These are phyloP conservation scores for Tuber borchii DNA, from an alignment of 495 filamentous ascomycete species.

Conservation along the genomic window DNA sequence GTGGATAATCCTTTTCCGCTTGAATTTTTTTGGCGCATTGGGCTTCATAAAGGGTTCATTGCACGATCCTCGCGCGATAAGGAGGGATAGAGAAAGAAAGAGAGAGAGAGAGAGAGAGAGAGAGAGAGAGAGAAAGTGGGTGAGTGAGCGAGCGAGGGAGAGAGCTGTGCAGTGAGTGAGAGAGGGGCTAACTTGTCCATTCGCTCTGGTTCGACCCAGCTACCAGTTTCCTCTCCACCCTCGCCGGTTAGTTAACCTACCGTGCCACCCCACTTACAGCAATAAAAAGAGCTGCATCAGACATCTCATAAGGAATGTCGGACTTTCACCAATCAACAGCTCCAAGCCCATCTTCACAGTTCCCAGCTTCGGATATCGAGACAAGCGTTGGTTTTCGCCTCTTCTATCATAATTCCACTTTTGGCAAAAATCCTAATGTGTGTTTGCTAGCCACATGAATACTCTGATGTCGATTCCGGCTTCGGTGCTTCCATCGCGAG, in stretches of 20 bases:
- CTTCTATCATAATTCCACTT: background rate
- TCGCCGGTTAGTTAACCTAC: background rate
- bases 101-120: too few relatives aligned
- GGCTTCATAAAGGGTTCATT: background rate
- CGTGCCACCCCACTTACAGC: background rate
- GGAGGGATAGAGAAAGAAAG: background rate
- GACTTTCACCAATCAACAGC: background rate
- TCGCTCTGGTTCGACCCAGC: background rate
- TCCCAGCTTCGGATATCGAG: background rate
- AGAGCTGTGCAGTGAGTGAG: background rate
- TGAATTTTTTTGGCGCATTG: background rate
- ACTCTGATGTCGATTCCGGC: slow-evolving; percentile 24
- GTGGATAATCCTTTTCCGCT: background rate
- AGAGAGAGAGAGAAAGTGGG: background rate
- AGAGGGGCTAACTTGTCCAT: background rate
- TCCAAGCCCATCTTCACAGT: background rate
- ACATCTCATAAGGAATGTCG: background rate
- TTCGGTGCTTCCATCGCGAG: slow-evolving; percentile 18
- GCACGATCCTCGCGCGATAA: background rate
- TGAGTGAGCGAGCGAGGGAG: background rate
- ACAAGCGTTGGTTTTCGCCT: background rate
- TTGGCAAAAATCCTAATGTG: background rate
- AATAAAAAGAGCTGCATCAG: background rate
- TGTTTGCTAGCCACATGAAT: slow-evolving; percentile 9
- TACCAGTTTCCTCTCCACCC: background rate